Conservation (phyloP, 768 basidiomycete genomes). For the Leccinum subgranulosum region DNA sequence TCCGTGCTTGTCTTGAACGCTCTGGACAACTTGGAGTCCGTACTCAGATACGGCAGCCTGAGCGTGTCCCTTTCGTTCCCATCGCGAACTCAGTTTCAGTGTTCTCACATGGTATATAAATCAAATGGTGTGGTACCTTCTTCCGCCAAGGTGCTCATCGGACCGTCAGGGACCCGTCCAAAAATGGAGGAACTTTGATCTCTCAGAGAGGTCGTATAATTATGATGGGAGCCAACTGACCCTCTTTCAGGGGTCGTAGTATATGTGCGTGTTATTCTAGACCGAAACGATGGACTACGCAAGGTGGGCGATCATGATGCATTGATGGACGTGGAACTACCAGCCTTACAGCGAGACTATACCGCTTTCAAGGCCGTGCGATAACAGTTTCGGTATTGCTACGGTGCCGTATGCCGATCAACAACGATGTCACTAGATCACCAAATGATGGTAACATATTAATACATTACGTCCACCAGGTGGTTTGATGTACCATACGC, state of each 20-base stretch:
- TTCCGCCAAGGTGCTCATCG: not conserved
- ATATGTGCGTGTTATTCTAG: no score
- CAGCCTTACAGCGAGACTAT: no score
- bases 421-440: not conserved
- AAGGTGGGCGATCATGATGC: no score
- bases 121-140: not conserved
- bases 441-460: not conserved
- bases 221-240: no score
- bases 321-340: no score
- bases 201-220: not conserved
- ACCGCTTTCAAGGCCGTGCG: not conserved
- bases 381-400: not conserved
- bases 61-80: not conserved
- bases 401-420: not conserved
- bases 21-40: not conserved
- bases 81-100: not conserved
- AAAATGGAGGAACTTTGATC: not conserved
- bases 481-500: not conserved
- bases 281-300: no score
- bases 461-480: not conserved
- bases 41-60: not conserved
- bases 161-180: not conserved
- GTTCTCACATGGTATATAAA: not conserved
- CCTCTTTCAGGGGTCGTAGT: no score
- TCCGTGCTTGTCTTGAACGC: not conserved